Evolutionary conservation across 2,329 filamentous ascomycete genomes (phyloP).

Genomic region (Penicillium olsonii): DNA sequence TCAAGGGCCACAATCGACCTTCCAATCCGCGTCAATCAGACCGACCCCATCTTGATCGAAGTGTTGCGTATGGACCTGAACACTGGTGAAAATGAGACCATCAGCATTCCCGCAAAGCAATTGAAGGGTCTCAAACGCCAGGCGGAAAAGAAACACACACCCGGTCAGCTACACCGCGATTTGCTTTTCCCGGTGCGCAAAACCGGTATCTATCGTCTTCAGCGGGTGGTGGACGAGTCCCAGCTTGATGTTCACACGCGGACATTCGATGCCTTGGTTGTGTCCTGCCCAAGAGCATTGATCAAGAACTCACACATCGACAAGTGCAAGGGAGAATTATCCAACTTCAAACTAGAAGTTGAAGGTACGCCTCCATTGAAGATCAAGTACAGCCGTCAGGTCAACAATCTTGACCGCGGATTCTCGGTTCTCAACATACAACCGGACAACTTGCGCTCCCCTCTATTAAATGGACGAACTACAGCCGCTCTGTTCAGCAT

Average conservation of each 20-base stretch:
- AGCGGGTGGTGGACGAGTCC: constrained; percentile 86
- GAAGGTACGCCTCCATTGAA: constrained; percentile 87
- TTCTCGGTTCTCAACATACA: constrained; percentile 93
- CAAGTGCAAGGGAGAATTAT: constrained; percentile 84
- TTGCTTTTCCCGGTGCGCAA: constrained; percentile 79
- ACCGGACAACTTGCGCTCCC: constrained; percentile 80
- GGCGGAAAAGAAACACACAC: constrained; percentile 58
- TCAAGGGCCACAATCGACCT: constrained; percentile 64
- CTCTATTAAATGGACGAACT: constrained; percentile 64
- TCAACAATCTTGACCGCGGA: constrained; percentile 80
- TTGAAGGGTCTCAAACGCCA: constrained; percentile 74
- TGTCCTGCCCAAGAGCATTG: constrained; percentile 77
- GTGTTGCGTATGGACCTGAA: constrained; percentile 84
- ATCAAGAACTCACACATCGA: constrained; percentile 66
- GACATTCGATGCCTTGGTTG: constrained; percentile 77
- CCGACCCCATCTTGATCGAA: constrained; percentile 83
- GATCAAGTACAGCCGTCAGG: constrained; percentile 84
- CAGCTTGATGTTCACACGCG: constrained; percentile 86
- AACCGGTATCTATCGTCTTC: constrained; percentile 81
- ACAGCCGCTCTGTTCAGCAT: constrained; percentile 60
- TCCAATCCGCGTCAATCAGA: constrained; percentile 92
- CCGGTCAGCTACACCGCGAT: constrained; percentile 58
- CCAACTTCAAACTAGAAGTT: constrained; percentile 79
- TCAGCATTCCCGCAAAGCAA: constrained; percentile 73
- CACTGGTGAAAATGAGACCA: constrained; percentile 74